Base-by-base conservation (phyloP, 106 monocot species). In the Dioscorea alata region DNA sequence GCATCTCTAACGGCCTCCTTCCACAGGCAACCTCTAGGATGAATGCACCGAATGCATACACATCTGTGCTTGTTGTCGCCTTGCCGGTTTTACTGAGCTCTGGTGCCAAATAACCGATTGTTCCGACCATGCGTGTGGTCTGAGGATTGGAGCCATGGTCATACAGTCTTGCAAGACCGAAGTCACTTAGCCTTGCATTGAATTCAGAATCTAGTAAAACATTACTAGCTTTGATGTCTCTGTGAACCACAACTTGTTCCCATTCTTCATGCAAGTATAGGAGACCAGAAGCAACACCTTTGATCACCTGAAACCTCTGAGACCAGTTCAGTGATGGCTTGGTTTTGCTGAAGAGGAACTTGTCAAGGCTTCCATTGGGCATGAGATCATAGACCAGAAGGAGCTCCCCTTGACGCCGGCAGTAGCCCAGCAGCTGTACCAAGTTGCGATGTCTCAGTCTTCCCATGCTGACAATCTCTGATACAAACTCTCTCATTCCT, bases 341-440 rank as follows among this genome's bases (percentile, higher is more conserved):
- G 0, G 18, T 31, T 12, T 56, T n/a, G 18, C 34, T 18, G 28
- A 71, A 78, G 49, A 78, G 57, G 65, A 66, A 21, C 34, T 71
- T 78, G 65, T 74, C 79, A 28, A 79, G 79, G 57, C 79, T 79
- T 51, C 79, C 79, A 58, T 79, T 73, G 42, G 73, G 74, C 79
- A 79, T 79, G 74, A 49, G 71, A 20, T 71, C 71, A 64, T 77
- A 65, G 49, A 77, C 76, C 57, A 77, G 19, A 25, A 77, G 48
- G 25, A 77, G 70, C 70, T 77, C 76, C 2, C 56, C 64, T 18
- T 70, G 63, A 18, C 76, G 76, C 25, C 76, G 23, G 71, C 77
- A 72, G 32, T 72, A 78, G 12, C 78, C 78, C 4, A 72, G 66
- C 6, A 60, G 66, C 18, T 53, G 66, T 5, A 78, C 71, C 48